These are phyloP conservation scores for Proliferodiscus dingleyae DNA, from an alignment of 2,329 filamentous ascomycete species.

Conservation along the genomic window DNA sequence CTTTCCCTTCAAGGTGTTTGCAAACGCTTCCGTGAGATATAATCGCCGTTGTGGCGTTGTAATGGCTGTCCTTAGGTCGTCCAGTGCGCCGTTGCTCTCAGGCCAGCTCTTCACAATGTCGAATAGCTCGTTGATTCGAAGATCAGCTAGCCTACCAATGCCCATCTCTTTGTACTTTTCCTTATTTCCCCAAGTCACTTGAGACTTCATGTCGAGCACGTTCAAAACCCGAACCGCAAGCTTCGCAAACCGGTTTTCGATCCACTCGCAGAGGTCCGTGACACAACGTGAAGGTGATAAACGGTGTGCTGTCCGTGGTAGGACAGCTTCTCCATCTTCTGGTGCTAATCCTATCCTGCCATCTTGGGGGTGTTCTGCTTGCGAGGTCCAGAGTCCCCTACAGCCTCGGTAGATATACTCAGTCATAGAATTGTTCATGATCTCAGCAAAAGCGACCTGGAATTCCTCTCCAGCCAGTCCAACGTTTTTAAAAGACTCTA, in stretches of 20 bases:
- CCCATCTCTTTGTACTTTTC: conserved; percentile 69
- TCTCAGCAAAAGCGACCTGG: conserved; percentile 66
- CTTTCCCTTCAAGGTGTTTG: conserved; percentile 57
- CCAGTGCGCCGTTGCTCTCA: conserved; percentile 62
- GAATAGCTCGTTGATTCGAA: conserved; percentile 69
- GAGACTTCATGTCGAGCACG: conserved; percentile 28
- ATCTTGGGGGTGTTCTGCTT: background rate
- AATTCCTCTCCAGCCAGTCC: conserved; percentile 66
- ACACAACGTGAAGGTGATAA: conserved; percentile 50
- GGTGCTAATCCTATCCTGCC: background rate
- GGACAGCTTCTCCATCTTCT: conserved; percentile 19
- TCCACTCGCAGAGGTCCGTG: conserved; percentile 58
- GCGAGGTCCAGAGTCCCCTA: conserved; percentile 52
- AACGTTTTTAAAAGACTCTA: conserved; percentile 56
- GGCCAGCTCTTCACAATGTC: conserved; percentile 77
- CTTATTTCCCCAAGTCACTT: conserved; percentile 50
- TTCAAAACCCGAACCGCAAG: conserved; percentile 58
- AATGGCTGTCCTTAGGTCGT: conserved; percentile 68
- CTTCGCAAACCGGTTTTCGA: conserved; percentile 61
- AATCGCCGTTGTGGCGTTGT: conserved; percentile 64
- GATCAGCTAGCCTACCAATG: conserved; percentile 60
- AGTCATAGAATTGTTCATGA: conserved; percentile 62
- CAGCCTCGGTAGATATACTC: conserved; percentile 58
- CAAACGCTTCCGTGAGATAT: conserved; percentile 66
- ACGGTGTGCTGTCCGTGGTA: conserved; percentile 28